Evolutionary conservation across 306 rosid genomes (phyloP).

Genomic region (Crataegus laevigata): DNA sequence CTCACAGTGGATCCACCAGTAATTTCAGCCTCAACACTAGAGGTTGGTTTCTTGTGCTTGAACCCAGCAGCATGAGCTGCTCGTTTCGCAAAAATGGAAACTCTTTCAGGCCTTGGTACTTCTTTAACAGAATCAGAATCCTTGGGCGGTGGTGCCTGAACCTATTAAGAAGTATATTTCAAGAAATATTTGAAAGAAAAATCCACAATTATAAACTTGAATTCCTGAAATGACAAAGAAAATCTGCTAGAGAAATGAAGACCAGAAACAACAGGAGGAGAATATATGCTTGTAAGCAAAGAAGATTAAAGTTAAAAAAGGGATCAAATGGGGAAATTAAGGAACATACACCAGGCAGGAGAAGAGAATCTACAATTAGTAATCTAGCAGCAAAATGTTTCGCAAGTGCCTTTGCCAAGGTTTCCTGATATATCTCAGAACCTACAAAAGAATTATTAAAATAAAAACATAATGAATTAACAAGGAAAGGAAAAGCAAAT

Average conservation of each 20-base stretch:
- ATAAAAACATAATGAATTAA: constrained; percentile 2
- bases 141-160: constrained; percentile 49
- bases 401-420: constrained; percentile 86
- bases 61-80: constrained; percentile 37
- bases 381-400: constrained; percentile 72
- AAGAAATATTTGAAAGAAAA: background rate
- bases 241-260: background rate
- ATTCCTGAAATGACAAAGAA: background rate
- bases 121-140: constrained; percentile 61
- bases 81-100: constrained; percentile 53
- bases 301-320: background rate
- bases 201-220: background rate
- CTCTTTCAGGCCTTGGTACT: constrained; percentile 53
- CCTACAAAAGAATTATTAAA: constrained; percentile 39
- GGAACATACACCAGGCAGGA: constrained; percentile 77
- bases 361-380: constrained; percentile 74
- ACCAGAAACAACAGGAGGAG: background rate
- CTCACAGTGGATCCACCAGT: constrained; percentile 68
- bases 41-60: constrained; percentile 66
- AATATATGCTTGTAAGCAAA: background rate
- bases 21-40: constrained; percentile 89
- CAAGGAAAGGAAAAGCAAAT: background rate
- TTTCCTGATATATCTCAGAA: constrained; percentile 94
- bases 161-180: constrained; percentile 15
- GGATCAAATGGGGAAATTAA: constrained; percentile 2